phyloP scores from a whole-genome alignment of 495 filamentous ascomycete genomes.

The Hypoxylon perforatum region DNA sequence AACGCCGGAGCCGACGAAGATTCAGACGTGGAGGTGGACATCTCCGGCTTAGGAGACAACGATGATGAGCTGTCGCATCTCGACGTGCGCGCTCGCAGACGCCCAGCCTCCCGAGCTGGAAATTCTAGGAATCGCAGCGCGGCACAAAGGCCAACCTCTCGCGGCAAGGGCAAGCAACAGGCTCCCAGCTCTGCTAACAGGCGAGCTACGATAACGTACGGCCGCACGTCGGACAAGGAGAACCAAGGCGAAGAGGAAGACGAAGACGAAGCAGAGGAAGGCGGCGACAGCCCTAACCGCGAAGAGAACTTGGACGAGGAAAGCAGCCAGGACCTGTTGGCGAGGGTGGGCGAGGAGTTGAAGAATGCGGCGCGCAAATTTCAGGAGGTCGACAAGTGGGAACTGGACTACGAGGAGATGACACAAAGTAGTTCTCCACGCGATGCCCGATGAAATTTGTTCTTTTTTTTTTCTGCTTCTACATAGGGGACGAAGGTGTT shows the following conservation, averaged over 20 bases:
- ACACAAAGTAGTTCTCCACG: slow-evolving; percentile 48
- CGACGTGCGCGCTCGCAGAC: slow-evolving; percentile 40
- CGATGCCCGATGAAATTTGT: slow-evolving; percentile 44
- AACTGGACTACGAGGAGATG: slow-evolving; percentile 60
- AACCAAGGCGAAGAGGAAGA: slow-evolving; percentile 48
- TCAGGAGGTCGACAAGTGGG: slow-evolving; percentile 62
- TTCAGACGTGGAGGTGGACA: slow-evolving; percentile 45
- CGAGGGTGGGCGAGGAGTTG: slow-evolving; percentile 51
- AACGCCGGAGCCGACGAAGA: slow-evolving; percentile 34
- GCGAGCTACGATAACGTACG: slow-evolving; percentile 49
- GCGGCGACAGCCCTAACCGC: slow-evolving; percentile 17
- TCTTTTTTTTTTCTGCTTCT: neutral
- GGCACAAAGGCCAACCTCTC: slow-evolving; percentile 2
- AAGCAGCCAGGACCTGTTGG: slow-evolving; percentile 45
- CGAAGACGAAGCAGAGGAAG: slow-evolving; percentile 38
- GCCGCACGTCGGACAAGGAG: slow-evolving; percentile 56
- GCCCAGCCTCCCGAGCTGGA: slow-evolving; percentile 29
- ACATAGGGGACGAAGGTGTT: too few relatives aligned
- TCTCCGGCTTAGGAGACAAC: slow-evolving; percentile 42
- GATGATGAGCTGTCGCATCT: slow-evolving; percentile 55
- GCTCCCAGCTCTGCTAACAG: slow-evolving; percentile 30
- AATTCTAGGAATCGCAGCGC: slow-evolving; percentile 22
- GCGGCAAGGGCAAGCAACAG: slow-evolving; percentile 35
- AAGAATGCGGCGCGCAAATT: slow-evolving; percentile 60
- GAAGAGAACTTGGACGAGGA: slow-evolving; percentile 22